These are phyloP conservation scores for Laburnicola sp. DNA, from an alignment of 2,329 filamentous ascomycete species.

Conservation along the genomic window DNA sequence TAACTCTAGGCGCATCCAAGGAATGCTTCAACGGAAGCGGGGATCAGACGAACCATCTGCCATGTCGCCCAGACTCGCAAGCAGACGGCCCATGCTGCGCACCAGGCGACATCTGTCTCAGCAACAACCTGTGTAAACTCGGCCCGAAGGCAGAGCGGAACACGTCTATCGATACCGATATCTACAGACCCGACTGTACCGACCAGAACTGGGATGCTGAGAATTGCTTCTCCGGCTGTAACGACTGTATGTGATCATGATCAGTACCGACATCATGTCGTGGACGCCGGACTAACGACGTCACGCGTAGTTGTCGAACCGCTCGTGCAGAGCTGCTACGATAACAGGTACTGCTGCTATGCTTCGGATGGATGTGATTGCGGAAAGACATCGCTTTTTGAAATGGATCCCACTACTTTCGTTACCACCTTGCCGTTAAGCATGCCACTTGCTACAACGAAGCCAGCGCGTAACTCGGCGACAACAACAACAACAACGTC, in stretches of 20 bases:
- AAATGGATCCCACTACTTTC: slow-evolving; percentile 9
- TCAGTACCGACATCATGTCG: background rate
- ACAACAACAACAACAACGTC: slow-evolving; percentile 4
- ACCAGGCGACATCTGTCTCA: slow-evolving; percentile 9
- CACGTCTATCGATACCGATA: slow-evolving; percentile 1
- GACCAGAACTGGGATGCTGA: slow-evolving; percentile 8
- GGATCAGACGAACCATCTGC: slow-evolving; percentile 2
- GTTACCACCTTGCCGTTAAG: slow-evolving; percentile 10
- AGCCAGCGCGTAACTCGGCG: slow-evolving; percentile 3
- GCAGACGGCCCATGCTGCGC: slow-evolving; percentile 9
- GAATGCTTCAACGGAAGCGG: background rate
- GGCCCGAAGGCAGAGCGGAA: slow-evolving; percentile 4
- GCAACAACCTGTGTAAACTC: slow-evolving; percentile 10
- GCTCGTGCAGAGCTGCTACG: slow-evolving; percentile 11
- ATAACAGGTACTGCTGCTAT: slow-evolving; percentile 11
- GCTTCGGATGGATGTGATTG: slow-evolving; percentile 9
- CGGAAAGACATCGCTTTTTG: slow-evolving; percentile 6
- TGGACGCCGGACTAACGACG: background rate
- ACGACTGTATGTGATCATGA: slow-evolving; percentile 1
- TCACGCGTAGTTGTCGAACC: slow-evolving; percentile 1
- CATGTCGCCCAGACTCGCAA: slow-evolving; percentile 6
- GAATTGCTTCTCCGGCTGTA: slow-evolving; percentile 11
- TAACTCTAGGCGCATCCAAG: background rate
- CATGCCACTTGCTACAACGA: slow-evolving; percentile 1
- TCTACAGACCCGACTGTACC: slow-evolving; percentile 8